Percentiles rank a stretch among this genome's conserved stretches.
phyloP scores from a whole-genome alignment of 1,284 basidiomycete species.

The Sparassis latifolia region DNA sequence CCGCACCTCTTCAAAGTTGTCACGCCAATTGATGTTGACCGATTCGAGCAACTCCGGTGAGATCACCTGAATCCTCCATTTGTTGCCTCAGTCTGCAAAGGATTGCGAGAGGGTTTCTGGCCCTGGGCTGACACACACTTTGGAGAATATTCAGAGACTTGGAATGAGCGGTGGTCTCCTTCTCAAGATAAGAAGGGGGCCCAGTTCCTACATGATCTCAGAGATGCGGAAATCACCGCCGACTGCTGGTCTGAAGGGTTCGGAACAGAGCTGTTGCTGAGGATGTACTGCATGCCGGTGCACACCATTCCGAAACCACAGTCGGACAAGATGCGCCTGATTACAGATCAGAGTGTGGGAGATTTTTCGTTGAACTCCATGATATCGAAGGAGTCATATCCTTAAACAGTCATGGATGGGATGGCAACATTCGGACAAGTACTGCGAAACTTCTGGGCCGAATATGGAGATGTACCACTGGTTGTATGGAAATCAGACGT shows the following conservation, averaged over 20 bases:
- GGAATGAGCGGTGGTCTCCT: slow-evolving; percentile 11
- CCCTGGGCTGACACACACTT: slow-evolving; percentile 26
- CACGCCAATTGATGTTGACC: slow-evolving; percentile 28
- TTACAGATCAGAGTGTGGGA: slow-evolving; percentile 32
- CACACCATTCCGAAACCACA: slow-evolving; percentile 34
- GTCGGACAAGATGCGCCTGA: slow-evolving; percentile 28
- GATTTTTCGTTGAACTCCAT: slow-evolving; percentile 31
- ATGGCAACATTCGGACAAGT: slow-evolving; percentile 12
- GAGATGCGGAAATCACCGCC: slow-evolving; percentile 1
- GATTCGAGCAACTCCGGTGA: slow-evolving; percentile 21
- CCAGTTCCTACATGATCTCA: background rate
- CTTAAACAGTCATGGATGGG: slow-evolving; percentile 5
- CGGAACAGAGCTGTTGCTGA: slow-evolving; percentile 30
- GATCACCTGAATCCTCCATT: slow-evolving; percentile 30
- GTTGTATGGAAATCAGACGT: slow-evolving; percentile 13
- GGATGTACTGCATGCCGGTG: slow-evolving; percentile 39
- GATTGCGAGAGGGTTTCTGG: too few relatives aligned
- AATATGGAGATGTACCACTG: slow-evolving; percentile 11
- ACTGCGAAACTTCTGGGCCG: slow-evolving; percentile 30
- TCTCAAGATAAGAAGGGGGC: background rate
- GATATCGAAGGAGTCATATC: slow-evolving; percentile 21
- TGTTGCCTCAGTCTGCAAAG: slow-evolving; percentile 26
- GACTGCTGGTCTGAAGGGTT: slow-evolving; percentile 35
- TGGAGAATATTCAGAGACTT: slow-evolving; percentile 14
- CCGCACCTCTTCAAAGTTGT: slow-evolving; percentile 28